Evolutionary conservation across 768 basidiomycete genomes (phyloP), one percentile per base, ranked within the genome.

Genomic region (Jaapia argillacea): DNA sequence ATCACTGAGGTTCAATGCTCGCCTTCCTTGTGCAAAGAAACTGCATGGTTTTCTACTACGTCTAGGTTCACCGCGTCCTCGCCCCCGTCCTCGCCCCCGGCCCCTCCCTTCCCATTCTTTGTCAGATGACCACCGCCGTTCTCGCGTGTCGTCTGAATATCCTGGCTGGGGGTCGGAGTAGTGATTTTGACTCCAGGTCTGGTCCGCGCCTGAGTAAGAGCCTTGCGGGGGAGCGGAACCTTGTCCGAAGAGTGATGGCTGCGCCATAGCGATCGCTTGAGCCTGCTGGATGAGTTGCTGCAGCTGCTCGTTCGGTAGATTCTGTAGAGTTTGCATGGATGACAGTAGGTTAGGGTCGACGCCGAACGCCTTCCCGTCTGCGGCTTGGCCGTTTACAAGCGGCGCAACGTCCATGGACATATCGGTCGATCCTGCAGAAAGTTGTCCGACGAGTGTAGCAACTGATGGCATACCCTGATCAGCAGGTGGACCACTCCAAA

Each of bases 21-120:
- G 83, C 86, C 85, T 88, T 85, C 85, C 86, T 77, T 79, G 74
- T 69, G 77, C 76, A 76, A 79, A 88, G 72, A 88, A 89, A 74
- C 72, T 82, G 83, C 86, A 89, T 67, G 82, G 80, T 79, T 76
- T 79, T 79, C 81, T 86, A 76, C 69, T 84, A 65, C 74, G 73
- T 81, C 74, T 83, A 81, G 70, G 76, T 51, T 75, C 78, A 47
- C 72, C 74, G 46, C 69, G 57, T 40, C 76, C 74, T 40, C 81
- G 63, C 44, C 79, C 77, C 43, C 79, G 66, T 27, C 83, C 77
- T 41, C 78, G 67, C 36, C 72, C 72, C 42, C 78, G 67, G 36
- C 69, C 70, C 40, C 71, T 60, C n/a, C 73, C 74, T 47, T 73
- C 61, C 59, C 56, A 46, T 70, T 69, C 43, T 51, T 48, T 43